Conservation (phyloP, 2,329 filamentous ascomycete species). For the Trichoderma arundinaceum region DNA sequence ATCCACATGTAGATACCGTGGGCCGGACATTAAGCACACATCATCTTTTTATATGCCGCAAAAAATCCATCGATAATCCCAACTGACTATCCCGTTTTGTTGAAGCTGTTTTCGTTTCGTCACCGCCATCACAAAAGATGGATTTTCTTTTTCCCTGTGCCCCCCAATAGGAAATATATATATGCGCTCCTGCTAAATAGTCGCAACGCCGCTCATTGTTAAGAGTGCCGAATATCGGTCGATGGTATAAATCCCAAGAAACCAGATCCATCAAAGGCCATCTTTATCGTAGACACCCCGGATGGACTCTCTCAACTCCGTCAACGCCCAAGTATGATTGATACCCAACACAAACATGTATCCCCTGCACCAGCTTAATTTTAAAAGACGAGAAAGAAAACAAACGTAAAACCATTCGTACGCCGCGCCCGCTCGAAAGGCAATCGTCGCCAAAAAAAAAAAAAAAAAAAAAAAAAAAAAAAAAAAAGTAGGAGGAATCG, state of each 20-base stretch:
- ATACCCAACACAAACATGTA: background rate
- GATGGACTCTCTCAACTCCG: background rate
- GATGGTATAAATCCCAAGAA: background rate
- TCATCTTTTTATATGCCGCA: background rate
- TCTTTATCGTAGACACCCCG: background rate
- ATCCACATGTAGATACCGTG: slow-evolving; percentile 1
- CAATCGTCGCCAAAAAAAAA: background rate
- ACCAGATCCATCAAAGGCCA: background rate
- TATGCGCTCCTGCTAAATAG: background rate
- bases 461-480: background rate
- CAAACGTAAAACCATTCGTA: background rate
- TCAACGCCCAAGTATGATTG: slow-evolving; percentile 5
- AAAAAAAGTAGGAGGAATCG: background rate
- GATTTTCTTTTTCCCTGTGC: background rate
- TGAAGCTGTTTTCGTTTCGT: background rate
- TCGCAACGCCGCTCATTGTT: slow-evolving; percentile 6
- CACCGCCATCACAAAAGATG: background rate
- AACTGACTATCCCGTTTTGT: background rate
- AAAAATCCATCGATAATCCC: background rate
- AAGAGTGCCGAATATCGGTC: background rate
- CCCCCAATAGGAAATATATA: background rate
- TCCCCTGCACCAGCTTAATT: background rate
- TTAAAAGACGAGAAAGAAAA: background rate
- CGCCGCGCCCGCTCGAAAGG: slow-evolving; percentile 10
- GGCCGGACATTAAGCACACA: background rate